These are phyloP conservation scores for Peziza echinospora DNA, from an alignment of 495 filamentous ascomycete species.

Conservation along the genomic window DNA sequence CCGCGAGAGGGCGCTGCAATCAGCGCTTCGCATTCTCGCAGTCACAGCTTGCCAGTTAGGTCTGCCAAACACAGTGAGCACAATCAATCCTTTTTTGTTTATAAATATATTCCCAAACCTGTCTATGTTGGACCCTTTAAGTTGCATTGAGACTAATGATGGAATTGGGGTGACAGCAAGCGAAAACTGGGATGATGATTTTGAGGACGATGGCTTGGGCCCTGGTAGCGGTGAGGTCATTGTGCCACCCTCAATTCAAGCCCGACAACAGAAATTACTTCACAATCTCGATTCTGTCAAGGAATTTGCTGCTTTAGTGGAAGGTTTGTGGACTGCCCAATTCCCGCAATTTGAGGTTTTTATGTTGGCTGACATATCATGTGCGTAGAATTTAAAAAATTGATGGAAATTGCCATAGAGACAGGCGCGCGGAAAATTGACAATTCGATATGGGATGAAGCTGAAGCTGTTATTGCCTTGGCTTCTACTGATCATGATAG, in stretches of 20 bases:
- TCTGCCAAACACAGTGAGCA: slow-evolving; percentile 33
- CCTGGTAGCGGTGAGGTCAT: slow-evolving; percentile 34
- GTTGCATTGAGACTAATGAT: slow-evolving; percentile 26
- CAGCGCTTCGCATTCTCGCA: slow-evolving; percentile 44
- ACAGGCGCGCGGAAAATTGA: slow-evolving; percentile 42
- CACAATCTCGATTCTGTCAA: slow-evolving; percentile 74
- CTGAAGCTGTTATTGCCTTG: slow-evolving; percentile 67
- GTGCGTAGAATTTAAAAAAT: slow-evolving; percentile 41
- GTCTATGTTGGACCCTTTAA: no score
- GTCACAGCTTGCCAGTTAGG: slow-evolving; percentile 84
- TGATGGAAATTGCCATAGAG: slow-evolving; percentile 39
- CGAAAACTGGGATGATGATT: slow-evolving; percentile 74
- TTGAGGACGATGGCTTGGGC: slow-evolving; percentile 22
- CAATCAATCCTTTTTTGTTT: slow-evolving; percentile 33
- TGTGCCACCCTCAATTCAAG: slow-evolving; percentile 62
- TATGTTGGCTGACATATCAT: not conserved
- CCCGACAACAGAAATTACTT: slow-evolving; percentile 62
- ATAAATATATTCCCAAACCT: not conserved
- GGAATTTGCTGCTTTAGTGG: slow-evolving; percentile 61
- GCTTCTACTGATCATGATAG: slow-evolving; percentile 28
- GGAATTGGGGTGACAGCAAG: slow-evolving; percentile 31
- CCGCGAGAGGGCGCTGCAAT: not conserved
- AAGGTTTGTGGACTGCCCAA: slow-evolving; percentile 24
- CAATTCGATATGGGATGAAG: slow-evolving; percentile 86
- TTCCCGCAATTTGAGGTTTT: no score